phyloP scores from a whole-genome alignment of 2,329 filamentous ascomycete species.

The Trichophaea hybrida region DNA sequence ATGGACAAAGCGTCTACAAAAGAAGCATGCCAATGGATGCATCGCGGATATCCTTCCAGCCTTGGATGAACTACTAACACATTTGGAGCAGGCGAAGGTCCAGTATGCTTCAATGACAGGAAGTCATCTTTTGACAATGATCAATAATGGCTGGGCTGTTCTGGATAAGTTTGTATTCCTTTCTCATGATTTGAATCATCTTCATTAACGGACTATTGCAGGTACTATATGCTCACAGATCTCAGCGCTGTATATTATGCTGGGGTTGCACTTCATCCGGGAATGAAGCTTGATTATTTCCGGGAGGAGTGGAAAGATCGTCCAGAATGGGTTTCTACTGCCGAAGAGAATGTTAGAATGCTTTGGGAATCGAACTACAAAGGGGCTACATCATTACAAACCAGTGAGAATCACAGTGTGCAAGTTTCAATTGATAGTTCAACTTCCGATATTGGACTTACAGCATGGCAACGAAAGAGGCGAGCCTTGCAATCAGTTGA shows the following conservation, averaged over 20 bases:
- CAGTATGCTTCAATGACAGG: background rate
- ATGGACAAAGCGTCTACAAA: conserved; percentile 6
- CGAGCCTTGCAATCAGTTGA: background rate
- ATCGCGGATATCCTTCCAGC: conserved; percentile 1
- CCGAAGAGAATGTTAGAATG: background rate
- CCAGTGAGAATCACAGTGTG: background rate
- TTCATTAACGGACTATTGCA: background rate
- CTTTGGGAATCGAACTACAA: background rate
- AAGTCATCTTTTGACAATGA: conserved; percentile 6
- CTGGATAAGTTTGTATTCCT: conserved; percentile 1
- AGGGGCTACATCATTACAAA: background rate
- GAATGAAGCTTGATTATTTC: conserved; percentile 4
- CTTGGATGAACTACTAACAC: background rate
- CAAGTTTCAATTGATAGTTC: too few species aligned
- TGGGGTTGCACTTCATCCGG: background rate
- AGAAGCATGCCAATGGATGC: background rate
- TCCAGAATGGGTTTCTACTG: background rate
- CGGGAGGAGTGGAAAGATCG: background rate
- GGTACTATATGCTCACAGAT: background rate
- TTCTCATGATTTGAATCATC: background rate
- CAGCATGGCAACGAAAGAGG: background rate
- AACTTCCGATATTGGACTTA: background rate
- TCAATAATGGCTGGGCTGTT: background rate
- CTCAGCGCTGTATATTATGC: background rate
- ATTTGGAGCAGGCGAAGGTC: background rate